A percentile compares a stretch with the other conserved stretches of the same genome.
Conservation (phyloP, 176 grass and related monocot genomes). For the Triticum dicoccoides region DNA sequence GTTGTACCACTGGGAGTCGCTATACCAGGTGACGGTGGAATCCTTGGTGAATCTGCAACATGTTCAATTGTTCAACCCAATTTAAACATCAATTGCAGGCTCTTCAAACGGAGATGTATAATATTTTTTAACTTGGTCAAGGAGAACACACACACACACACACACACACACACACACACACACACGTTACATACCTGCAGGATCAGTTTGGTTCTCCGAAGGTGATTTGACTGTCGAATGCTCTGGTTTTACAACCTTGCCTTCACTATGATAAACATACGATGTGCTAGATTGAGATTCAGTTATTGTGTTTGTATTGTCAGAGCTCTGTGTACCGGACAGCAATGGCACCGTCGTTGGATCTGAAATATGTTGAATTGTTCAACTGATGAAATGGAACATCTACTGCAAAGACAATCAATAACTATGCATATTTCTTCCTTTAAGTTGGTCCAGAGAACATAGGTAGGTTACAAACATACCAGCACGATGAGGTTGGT, state of each 20-base stretch:
- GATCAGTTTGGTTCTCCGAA: neutral
- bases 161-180: no score
- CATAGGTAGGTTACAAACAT: neutral
- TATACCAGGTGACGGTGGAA: no score
- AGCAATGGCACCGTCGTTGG: slow-evolving; percentile 15
- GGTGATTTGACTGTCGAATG: slow-evolving; percentile 1
- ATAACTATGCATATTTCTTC: neutral
- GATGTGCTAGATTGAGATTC: neutral
- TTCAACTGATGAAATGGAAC: neutral
- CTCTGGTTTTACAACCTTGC: slow-evolving; percentile 15
- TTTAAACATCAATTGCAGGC: no score
- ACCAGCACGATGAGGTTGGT: slow-evolving; percentile 12
- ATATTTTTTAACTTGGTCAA: no score
- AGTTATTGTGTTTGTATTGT: neutral
- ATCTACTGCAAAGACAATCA: neutral
- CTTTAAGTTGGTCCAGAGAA: neutral
- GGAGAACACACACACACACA: no score
- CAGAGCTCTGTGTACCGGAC: neutral
- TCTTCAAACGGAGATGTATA: no score
- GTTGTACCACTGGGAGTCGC: neutral
- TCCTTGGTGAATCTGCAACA: no score
- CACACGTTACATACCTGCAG: neutral
- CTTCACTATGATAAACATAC: neutral
- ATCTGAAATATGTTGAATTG: slow-evolving; percentile 32
- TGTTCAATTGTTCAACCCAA: no score